Evolutionary conservation across 305 asterid species (phyloP).

Genomic region (Fraxinus albicans): DNA sequence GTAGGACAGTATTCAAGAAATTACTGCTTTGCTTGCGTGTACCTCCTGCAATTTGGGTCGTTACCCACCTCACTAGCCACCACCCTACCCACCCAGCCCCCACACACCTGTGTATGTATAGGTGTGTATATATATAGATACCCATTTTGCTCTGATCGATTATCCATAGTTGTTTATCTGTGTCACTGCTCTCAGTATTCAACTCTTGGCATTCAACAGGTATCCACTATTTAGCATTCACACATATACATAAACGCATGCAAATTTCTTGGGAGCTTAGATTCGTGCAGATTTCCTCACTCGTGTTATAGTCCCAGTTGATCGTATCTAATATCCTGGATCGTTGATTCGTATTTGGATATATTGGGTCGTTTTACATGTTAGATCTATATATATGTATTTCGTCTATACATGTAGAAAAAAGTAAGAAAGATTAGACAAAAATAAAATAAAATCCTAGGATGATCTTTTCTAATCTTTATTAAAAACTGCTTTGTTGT

Average conservation of each 20-base stretch:
- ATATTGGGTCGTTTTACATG: neutral
- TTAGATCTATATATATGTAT: neutral
- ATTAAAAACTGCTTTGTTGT: neutral
- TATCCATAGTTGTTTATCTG: neutral
- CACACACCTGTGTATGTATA: neutral
- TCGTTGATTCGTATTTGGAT: neutral
- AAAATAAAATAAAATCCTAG: neutral
- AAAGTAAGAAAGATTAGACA: neutral
- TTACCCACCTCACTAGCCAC: neutral
- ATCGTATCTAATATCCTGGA: neutral
- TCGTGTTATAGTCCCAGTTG: neutral
- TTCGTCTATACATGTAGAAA: neutral
- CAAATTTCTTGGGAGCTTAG: neutral
- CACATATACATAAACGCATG: neutral
- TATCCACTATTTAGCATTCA: neutral
- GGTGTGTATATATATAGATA: neutral
- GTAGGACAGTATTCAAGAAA: neutral
- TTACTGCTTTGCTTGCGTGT: neutral
- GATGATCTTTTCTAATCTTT: neutral
- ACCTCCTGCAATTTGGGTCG: neutral
- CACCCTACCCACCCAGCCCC: neutral
- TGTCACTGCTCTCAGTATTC: neutral
- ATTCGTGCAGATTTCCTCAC: neutral
- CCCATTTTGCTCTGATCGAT: neutral
- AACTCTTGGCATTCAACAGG: neutral